phyloP scores from a whole-genome alignment of 495 filamentous ascomycete species.

The Penicillium salamii region DNA sequence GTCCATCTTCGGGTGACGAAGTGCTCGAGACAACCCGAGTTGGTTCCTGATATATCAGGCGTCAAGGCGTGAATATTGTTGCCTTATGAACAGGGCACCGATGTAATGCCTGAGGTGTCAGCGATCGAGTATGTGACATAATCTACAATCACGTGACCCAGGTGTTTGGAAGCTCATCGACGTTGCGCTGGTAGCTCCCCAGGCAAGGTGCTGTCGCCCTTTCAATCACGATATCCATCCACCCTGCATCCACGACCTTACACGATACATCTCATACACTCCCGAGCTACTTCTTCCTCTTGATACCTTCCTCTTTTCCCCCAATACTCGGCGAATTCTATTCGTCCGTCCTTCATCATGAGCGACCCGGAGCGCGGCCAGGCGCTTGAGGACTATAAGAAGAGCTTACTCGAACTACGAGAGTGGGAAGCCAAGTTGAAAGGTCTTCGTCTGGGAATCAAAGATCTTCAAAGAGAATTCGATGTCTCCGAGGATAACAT shows the following conservation, averaged over 20 bases:
- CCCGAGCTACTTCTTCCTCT: not conserved
- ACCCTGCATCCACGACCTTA: conserved; percentile 8
- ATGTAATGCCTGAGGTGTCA: not conserved
- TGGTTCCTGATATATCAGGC: too few species aligned
- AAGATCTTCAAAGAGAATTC: conserved; percentile 89
- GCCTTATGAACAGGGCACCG: conserved; percentile 4
- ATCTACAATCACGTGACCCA: conserved; percentile 30
- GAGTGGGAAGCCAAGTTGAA: conserved; percentile 99
- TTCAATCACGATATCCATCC: conserved; percentile 15
- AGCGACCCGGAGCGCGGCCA: conserved; percentile 69
- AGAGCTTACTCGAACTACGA: conserved; percentile 89
- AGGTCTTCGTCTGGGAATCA: conserved; percentile 86
- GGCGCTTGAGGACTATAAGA: conserved; percentile 85
- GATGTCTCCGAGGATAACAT: conserved; percentile 99
- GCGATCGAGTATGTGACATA: conserved; percentile 22
- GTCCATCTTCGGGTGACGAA: not conserved
- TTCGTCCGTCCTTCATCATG: conserved; percentile 35
- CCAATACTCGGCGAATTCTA: conserved; percentile 2
- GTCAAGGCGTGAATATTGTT: too few species aligned
- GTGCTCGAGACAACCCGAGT: too few species aligned
- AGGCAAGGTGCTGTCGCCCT: conserved; percentile 12
- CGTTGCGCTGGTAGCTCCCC: conserved; percentile 26
- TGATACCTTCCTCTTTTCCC: conserved; percentile 1
- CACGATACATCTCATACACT: conserved; percentile 6
- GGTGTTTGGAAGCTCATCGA: conserved; percentile 27